Base-by-base conservation (phyloP, 2,329 filamentous ascomycete genomes). In the Colletotrichum sp. region DNA sequence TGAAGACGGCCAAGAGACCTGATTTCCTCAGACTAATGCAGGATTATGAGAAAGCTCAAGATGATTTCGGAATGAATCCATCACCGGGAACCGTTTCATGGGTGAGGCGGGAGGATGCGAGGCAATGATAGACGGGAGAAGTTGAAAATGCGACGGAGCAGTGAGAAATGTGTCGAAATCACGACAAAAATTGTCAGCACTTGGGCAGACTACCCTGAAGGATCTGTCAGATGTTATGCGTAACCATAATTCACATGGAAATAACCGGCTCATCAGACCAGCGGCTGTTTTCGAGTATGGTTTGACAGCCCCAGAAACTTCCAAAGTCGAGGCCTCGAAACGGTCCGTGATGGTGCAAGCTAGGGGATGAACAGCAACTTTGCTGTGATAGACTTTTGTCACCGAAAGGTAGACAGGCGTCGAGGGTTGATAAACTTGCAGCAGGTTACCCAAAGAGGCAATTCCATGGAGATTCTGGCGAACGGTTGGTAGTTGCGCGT, bases 401-500 rank as follows among this genome's bases (percentile, higher is more conserved):
- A 34, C 24, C 21, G 15, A 24, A 48, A 13, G n/a, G 21, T 34
- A 72, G 55, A 48, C 58, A 36, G 8, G 57, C 24, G 24, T 57
- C 28, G 12, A 15, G 43, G 15, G 21, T 16, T 34, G 32, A 63
- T 13, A 30, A 24, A 21, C 28, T 26, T 61, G 64, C 28, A 28
- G 61, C 24, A 57, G 28, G n/a, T 38, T 68, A 5, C 70, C 57
- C 18, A 63, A 72, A 57, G 26, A 63, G 73, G 73, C 32, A 75
- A 72, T 15, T 52, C 43, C 43, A 64, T 48, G 48, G 38, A 73
- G 64, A 75, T 21, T 58, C 32, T 52, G 43, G 73, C 70, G 73
- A 75, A 75, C 73, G 70, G 64, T 68, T 75, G 70, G 73, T 75
- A 72, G 57, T 65, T 73, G 73, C 73, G 70, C 70, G 58, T 69